Conservation (phyloP, 768 basidiomycete genomes). For the Lactarius sp. region DNA sequence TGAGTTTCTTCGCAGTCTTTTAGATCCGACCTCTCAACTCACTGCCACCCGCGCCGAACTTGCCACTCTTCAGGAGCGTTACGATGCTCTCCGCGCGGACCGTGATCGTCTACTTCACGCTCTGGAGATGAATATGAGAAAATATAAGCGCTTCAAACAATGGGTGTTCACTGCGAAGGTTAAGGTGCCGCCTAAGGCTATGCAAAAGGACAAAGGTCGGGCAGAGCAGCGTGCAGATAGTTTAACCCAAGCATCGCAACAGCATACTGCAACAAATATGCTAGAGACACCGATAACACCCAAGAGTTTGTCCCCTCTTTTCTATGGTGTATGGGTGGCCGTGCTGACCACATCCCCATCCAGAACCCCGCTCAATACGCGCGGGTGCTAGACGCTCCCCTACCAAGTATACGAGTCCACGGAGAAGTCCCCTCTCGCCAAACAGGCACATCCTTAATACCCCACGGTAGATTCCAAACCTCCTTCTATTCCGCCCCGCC, state of each 20-base stretch:
- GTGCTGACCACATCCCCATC: neutral
- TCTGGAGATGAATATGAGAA: constrained; percentile 3
- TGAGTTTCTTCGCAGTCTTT: neutral
- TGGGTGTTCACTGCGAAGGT: constrained; percentile 3
- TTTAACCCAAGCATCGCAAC: neutral
- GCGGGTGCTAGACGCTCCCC: neutral
- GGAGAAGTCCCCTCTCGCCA: constrained; percentile 1
- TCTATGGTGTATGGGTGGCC: neutral
- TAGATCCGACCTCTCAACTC: constrained; percentile 8
- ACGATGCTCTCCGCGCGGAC: constrained; percentile 15
- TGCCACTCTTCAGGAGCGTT: constrained; percentile 9
- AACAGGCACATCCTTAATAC: constrained; percentile 13
- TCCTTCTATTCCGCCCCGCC: no score
- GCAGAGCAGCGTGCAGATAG: neutral
- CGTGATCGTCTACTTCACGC: constrained; percentile 2
- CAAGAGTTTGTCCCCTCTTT: constrained; percentile 3
- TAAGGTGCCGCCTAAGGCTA: neutral
- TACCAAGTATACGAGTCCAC: neutral
- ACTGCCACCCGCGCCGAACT: constrained; percentile 9
- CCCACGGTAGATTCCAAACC: neutral
- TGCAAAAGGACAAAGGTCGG: neutral
- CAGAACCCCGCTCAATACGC: neutral
- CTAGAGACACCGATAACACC: constrained; percentile 13
- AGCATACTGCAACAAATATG: constrained; percentile 8
- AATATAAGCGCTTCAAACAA: constrained; percentile 19